Evolutionary conservation across 176 grass and related monocot species (phyloP).

Genomic region (Triticum monococcum): DNA sequence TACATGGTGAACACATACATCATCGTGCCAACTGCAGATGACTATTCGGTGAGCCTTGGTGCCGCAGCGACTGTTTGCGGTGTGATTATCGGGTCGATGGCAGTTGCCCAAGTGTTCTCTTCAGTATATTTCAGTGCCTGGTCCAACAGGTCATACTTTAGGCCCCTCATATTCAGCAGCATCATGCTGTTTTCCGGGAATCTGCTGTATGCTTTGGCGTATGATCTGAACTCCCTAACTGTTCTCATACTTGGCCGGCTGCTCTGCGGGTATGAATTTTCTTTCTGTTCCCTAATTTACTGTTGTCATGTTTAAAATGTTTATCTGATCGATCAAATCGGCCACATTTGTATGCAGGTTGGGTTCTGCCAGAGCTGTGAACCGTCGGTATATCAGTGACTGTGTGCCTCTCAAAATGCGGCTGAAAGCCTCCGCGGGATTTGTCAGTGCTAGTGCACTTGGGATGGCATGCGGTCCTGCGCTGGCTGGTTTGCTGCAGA

Average conservation of each 20-base stretch:
- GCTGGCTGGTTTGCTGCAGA: conserved; percentile 80
- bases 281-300: neutral
- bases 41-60: conserved; percentile 89
- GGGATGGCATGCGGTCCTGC: conserved; percentile 94
- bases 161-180: conserved; percentile 90
- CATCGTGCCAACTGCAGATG: conserved; percentile 92
- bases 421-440: conserved; percentile 84
- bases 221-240: conserved; percentile 75
- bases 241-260: conserved; percentile 73
- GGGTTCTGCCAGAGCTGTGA: conserved; percentile 89
- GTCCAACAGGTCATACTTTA: conserved; percentile 92
- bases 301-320: neutral
- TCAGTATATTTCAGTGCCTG: conserved; percentile 99
- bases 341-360: conserved; percentile 48
- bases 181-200: conserved; percentile 80
- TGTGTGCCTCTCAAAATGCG: conserved; percentile 86
- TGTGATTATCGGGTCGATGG: conserved; percentile 95
- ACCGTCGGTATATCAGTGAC: conserved; percentile 93
- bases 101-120: conserved; percentile 95
- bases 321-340: conserved; percentile 15
- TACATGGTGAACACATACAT: conserved; percentile 99
- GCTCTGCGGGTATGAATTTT: conserved; percentile 71
- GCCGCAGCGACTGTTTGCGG: conserved; percentile 94
- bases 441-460: conserved; percentile 93
- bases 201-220: conserved; percentile 77